Evolutionary conservation across 768 basidiomycete genomes (phyloP), one percentile per base, ranked within the genome.

Genomic region (Tylopilus plumbeoviolaceoides): DNA sequence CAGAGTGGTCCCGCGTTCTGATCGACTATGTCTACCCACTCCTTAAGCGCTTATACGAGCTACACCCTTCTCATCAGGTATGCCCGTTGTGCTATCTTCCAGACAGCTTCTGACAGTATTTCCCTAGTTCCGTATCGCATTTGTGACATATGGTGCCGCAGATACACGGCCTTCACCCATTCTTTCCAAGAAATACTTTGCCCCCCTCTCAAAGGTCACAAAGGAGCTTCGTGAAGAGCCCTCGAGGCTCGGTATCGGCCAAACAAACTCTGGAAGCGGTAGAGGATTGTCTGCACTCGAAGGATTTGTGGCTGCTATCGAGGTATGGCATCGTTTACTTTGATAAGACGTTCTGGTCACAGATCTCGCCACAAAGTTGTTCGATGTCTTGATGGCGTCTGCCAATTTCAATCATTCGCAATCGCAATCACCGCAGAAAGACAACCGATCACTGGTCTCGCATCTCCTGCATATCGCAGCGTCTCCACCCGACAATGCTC

Each of bases 281-380:
- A 65, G 65, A 27, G 86, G 86, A 1, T 77, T 87, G 78, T 83
- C 85, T 25, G 82, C 83, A 5, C 69, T 90, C 7, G 88, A 90
- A 53, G 88, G 83, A 8, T 65, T 87, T 12, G 82, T 85, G 14
- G 83, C 86, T 17, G 83, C 81, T 30, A 67, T 89, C 21, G 87
- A 89, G 75, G 87, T 87, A 48, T 49, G 71, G 20, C 12, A 4
- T 15, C n/a, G 14, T 40, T n/a, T n/a, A 18, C 41, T 23, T 44
- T 18, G n/a, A 3, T 30, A 14, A 25, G 20, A 14, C 5, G 10
- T 31, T 44, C 44, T 40, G 27, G n/a, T 20, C 45, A 39, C 38
- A 55, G 33, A 47, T 15, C 36, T 78, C 76, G 57, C 75, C 7
- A 73, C 9, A 58, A 43, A 75, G 73, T 35, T 76, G 72, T 64